Percentiles rank a stretch among this genome's conserved stretches.
These are phyloP conservation scores for Dichomitus squalens DNA, from an alignment of 1,284 basidiomycete species.

Conservation along the genomic window DNA sequence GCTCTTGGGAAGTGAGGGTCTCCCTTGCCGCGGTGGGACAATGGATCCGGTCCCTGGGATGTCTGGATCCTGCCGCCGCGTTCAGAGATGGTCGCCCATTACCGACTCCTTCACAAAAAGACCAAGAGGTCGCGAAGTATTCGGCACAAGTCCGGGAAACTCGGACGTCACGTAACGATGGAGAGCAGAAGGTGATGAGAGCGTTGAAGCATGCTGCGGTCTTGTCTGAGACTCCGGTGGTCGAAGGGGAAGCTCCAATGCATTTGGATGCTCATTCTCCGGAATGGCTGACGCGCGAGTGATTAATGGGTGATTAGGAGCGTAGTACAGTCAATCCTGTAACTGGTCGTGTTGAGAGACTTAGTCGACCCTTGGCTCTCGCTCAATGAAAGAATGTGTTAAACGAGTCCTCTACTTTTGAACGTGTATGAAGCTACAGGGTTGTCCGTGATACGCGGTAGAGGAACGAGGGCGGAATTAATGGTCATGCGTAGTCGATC, in stretches of 20 bases:
- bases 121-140: slow-evolving; percentile 41
- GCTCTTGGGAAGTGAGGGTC: slow-evolving; percentile 62
- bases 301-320: background rate
- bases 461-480: background rate
- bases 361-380: background rate
- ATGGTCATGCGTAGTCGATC: background rate
- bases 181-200: slow-evolving; percentile 37
- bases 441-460: background rate
- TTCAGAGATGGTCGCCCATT: slow-evolving; percentile 43
- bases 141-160: slow-evolving; percentile 32
- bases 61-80: slow-evolving; percentile 41
- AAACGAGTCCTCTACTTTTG: background rate
- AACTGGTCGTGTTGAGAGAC: no score
- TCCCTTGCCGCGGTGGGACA: slow-evolving; percentile 57
- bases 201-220: slow-evolving; percentile 51
- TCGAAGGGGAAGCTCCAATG: slow-evolving; percentile 41
- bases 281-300: slow-evolving; percentile 30
- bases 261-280: slow-evolving; percentile 35
- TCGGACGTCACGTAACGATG: slow-evolving; percentile 16
- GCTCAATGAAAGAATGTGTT: background rate
- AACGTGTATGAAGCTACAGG: background rate
- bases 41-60: slow-evolving; percentile 60
- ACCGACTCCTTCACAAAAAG: slow-evolving; percentile 34
- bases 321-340: background rate
- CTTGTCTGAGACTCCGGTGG: slow-evolving; percentile 42